Base-by-base conservation (phyloP, 2,329 filamentous ascomycete species). In the Byssoonygena ceratinophila region DNA sequence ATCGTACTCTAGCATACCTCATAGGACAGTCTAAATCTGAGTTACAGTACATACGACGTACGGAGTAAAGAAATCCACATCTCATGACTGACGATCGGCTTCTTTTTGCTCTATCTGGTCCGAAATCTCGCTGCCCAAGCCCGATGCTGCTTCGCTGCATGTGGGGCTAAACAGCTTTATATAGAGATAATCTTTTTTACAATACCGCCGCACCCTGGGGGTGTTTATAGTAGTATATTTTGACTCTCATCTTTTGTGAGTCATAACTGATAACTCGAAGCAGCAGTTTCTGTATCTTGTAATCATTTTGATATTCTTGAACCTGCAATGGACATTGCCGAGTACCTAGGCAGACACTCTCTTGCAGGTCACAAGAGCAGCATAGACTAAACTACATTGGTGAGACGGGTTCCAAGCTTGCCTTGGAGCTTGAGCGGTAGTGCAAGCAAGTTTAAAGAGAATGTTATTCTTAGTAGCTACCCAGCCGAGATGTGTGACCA, bases 51-150 rank as follows among this genome's bases (percentile, higher is more conserved):
- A 46, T 46, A 22, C 16, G 9, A 14, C 29, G n/a, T 23, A 25
- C 31, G 32, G 3, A 32, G n/a, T 22, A 27, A 7, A n/a, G 9
- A 6, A 27, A 20, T 6, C n/a, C 46, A 11, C 4, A 23, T n/a
- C 27, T 44, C 37, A 44, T 44, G 25, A 44, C 18, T 44, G 29
- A 36, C 36, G 27, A 44, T 25, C 48, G 39, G 39, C 48, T 51
- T 51, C 9, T 51, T 43, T 39, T n/a, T n/a, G n/a, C n/a, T n/a
- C 48, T 44, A 44, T 34, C 27, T 51, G 29, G 48, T 11, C n/a
- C 1, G 4, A 12, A n/a, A 11, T 51, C 11, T 52, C 41, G 50
- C 50, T 52, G 50, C 50, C 50, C 50, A 52, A 52, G 43, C 40
- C 23, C 18, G 8, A 27, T 44, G 29, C 5, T 44, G 48, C 39